Conservation (phyloP, 768 basidiomycete species). For the Macrolepiota albuminosa region DNA sequence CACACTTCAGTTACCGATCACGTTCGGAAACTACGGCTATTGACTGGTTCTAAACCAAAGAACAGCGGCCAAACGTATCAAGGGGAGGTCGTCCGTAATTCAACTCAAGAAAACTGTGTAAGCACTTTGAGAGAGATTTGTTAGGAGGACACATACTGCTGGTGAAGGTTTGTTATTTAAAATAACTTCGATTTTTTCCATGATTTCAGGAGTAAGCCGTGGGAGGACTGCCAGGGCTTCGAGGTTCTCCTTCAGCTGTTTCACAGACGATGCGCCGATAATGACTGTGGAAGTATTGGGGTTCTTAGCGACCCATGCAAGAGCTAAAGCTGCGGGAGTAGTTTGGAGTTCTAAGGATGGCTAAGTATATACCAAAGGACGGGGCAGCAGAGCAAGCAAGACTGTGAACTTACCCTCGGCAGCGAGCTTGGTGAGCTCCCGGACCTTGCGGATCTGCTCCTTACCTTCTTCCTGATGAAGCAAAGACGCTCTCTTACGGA, state of each 20-base stretch:
- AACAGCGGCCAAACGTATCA: constrained; percentile 3
- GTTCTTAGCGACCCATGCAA: constrained; percentile 75
- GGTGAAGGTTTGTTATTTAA: constrained; percentile 41
- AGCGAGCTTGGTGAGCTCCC: constrained; percentile 61
- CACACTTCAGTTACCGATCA: background rate
- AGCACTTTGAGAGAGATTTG: background rate
- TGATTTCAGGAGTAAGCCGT: constrained; percentile 55
- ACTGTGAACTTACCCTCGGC: constrained; percentile 35
- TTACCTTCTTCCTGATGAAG: constrained; percentile 58
- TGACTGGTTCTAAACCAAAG: background rate
- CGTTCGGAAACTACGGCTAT: background rate
- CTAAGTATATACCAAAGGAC: background rate
- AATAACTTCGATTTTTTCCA: constrained; percentile 59
- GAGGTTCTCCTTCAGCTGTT: constrained; percentile 42
- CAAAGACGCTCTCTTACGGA: constrained; percentile 47
- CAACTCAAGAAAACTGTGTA: background rate
- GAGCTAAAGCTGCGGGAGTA: constrained; percentile 58
- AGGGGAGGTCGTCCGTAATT: constrained; percentile 4
- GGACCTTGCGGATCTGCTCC: constrained; percentile 66
- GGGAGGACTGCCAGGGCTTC: constrained; percentile 50
- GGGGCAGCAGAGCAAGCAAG: background rate
- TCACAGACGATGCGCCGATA: constrained; percentile 58
- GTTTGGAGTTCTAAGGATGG: constrained; percentile 31
- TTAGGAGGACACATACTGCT: constrained; percentile 20
- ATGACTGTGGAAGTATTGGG: constrained; percentile 69